Base-by-base conservation (phyloP, 148 eudicot genomes). In the Fagopyrum homotropicum region DNA sequence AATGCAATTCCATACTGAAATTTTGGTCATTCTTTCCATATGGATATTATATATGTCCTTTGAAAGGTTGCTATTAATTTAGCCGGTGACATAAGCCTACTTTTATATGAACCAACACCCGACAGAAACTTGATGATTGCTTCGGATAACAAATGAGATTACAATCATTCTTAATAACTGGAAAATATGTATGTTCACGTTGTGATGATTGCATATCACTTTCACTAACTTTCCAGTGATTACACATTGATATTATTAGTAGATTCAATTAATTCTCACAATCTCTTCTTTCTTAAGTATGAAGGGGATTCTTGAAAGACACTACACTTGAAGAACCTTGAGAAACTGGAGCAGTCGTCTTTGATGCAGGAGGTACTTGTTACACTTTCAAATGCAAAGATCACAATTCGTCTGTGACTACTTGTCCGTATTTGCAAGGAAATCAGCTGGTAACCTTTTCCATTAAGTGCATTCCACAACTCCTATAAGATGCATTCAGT, bases 311-410 rank as follows among this genome's bases (percentile, higher is more conserved):
- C 93, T 92, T 30, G 97, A 88, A 79, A 84, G 80, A 77, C 93
- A 86, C 74, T 92, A 82, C 97, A 90, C 79, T 79, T 95, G 1
- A 90, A 87, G 82, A 92, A 90, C 80, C 83, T 92, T 40, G 86
- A 79, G 49, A 90, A 90, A 80, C 77, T 90, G 88, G 91, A 88
- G 12, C 91, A 85, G 72, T 91, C 95, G 40, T 90, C 91, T 59
- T 86, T 87, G 77, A 81, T 81, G 82, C 80, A 90, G 77, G 95
- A 92, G 91, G 97, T 88, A 81, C 10, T 4, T 22, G 40, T 44
- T 52, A 26, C 29, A 52, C 40, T 51, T 51, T 17, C 46, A 74
- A 46, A 0, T 14, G 46, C 35, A 66, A 17, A 40, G 9, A 59
- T 59, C 64, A 22, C 0, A 17, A n/a, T 29, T 0, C 1, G 16